Evolutionary conservation across 345 rosid genomes (phyloP).

Genomic region (Ceriops tagal): DNA sequence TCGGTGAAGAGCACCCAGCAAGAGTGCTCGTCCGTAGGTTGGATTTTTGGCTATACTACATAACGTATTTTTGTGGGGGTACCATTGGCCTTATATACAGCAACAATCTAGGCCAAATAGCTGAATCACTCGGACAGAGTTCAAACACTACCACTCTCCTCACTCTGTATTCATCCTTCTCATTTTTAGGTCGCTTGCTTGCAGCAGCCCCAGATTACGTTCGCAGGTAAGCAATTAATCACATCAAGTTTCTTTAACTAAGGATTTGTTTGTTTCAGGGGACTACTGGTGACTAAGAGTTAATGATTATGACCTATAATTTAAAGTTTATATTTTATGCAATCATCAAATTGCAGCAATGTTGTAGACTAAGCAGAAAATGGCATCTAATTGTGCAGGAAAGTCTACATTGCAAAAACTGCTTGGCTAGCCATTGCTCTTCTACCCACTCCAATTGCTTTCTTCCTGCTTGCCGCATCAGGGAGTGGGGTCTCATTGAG

Average conservation of each 20-base stretch:
- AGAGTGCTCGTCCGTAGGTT: constrained; percentile 51
- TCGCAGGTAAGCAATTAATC: constrained; percentile 51
- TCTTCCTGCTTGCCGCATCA: constrained; percentile 65
- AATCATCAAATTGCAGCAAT: no score
- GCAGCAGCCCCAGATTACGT: constrained; percentile 88
- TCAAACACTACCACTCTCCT: constrained; percentile 58
- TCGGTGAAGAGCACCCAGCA: constrained; percentile 75
- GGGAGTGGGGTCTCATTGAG: constrained; percentile 44
- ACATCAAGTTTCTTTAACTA: background rate
- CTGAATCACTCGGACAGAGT: constrained; percentile 71
- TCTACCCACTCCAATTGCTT: constrained; percentile 77
- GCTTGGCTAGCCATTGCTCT: constrained; percentile 86
- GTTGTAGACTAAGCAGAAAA: no score
- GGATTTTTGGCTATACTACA: constrained; percentile 88
- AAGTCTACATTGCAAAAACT: constrained; percentile 82
- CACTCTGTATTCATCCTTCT: constrained; percentile 85
- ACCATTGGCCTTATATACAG: constrained; percentile 95
- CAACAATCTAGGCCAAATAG: constrained; percentile 92
- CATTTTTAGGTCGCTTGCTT: constrained; percentile 93
- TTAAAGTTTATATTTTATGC: no score
- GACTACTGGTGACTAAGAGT: no score
- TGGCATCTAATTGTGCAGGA: constrained; percentile 38
- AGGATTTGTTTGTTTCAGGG: no score
- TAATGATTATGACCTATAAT: no score
- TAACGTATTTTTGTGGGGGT: constrained; percentile 87